Percentiles rank a stretch among this genome's conserved stretches.
Conservation (phyloP, 495 filamentous ascomycete genomes). For the Penicillium daleae region DNA sequence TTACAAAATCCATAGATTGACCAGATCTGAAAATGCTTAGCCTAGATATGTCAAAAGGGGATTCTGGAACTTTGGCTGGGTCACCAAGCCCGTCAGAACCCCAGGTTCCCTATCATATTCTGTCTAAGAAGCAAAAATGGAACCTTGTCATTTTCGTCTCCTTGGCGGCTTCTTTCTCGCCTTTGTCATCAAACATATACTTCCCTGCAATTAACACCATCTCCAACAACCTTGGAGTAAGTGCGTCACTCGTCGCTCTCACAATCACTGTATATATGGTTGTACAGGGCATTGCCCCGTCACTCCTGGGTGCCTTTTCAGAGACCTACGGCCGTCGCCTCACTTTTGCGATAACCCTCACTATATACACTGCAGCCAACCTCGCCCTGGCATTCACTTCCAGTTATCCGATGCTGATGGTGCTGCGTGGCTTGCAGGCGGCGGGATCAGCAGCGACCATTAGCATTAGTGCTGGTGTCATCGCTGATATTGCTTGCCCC, state of each 20-base stretch:
- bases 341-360: conserved; percentile 3
- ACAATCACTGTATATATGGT: conserved; percentile 13
- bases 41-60: background rate
- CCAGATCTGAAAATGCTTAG: background rate
- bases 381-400: conserved; percentile 4
- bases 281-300: conserved; percentile 9
- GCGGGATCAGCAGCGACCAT: conserved; percentile 11
- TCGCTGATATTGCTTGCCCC: conserved; percentile 12
- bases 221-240: background rate
- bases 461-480: conserved; percentile 10
- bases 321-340: conserved; percentile 8
- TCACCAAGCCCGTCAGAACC: background rate
- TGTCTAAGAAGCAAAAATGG: conserved; percentile 10
- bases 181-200: conserved; percentile 13
- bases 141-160: conserved; percentile 16
- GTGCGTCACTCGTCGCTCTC: background rate
- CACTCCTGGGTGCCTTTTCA: conserved; percentile 1
- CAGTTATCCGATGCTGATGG: conserved; percentile 11
- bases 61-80: background rate
- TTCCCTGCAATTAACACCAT: conserved; percentile 13
- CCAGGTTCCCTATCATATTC: conserved; percentile 8
- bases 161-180: conserved; percentile 11
- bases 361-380: conserved; percentile 5
- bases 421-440: conserved; percentile 4
- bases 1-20: background rate